Base-by-base conservation (phyloP, 257 asterid species). In the Solanum sejunctum region DNA sequence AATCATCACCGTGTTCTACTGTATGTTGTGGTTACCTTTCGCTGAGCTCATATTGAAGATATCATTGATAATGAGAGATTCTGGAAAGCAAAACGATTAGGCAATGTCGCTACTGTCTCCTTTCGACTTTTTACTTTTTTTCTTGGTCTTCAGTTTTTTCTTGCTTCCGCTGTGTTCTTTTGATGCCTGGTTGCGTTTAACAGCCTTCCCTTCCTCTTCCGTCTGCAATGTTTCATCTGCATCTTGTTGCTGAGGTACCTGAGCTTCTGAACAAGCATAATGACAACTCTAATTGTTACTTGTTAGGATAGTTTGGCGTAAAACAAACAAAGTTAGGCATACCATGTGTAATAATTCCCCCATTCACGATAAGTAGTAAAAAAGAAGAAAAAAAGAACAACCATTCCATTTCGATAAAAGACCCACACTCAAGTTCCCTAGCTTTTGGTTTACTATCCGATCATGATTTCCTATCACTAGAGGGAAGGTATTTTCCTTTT, bases 91-190 rank as follows among this genome's bases (percentile, higher is more conserved):
- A 36, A 17, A 70, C 21, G 16, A 41, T 20, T 18, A 70, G 13
- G 54, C 79, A 71, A 20, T 43, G 56, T 71, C 56, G 11, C 4
- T 71, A 43, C 56, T 6, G 3, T 43, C 80, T 71, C 80, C 20
- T 71, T 81, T 47, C n/a, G 61, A 83, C 78, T 56, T 88, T 89
- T 82, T 89, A 75, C 89, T 83, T 49, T 84, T 70, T 84, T 89
- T 93, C 89, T 89, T 90, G 5, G 89, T 88, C 84, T 89, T 91
- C 23, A 10, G 69, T 88, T 91, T 93, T 88, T 91, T 93, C 89
- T 86, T 91, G 71, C 88, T 86, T 87, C 79, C 90, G 73, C 64
- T 63, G 56, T 80, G 88, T 15, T 83, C 83, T 57, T 87, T 91
- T 8, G 89, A 73, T 49, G 51, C 75, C 80, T 89, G 91, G 75